These are phyloP conservation scores for Cylindrotheca closterium DNA, from an alignment of 108 stramenopile species.

Conservation along the genomic window DNA sequence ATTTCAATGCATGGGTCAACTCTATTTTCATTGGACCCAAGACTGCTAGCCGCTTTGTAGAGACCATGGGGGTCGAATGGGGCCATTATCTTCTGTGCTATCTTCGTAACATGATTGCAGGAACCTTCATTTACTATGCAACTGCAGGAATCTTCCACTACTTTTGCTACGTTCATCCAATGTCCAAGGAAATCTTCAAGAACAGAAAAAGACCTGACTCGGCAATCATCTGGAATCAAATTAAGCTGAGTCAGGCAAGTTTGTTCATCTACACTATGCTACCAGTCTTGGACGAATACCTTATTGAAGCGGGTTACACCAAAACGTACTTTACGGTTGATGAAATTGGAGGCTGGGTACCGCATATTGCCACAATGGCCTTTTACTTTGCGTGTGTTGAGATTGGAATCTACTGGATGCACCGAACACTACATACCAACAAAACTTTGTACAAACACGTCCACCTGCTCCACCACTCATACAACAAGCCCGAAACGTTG, in stretches of 20 bases:
- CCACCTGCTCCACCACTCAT: conserved; percentile 78
- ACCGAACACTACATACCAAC: conserved; percentile 86
- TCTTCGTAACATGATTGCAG: conserved; percentile 62
- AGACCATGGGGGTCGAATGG: conserved; percentile 28
- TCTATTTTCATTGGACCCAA: conserved; percentile 45
- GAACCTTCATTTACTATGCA: conserved; percentile 61
- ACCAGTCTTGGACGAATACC: conserved; percentile 77
- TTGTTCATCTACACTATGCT: conserved; percentile 72
- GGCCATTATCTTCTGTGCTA: conserved; percentile 65
- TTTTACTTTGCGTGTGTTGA: conserved; percentile 78
- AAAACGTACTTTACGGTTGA: conserved; percentile 58
- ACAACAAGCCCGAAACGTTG: conserved; percentile 81
- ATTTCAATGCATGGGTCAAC: conserved; percentile 70
- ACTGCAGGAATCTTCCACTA: conserved; percentile 61
- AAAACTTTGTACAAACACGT: conserved; percentile 87
- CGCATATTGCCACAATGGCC: conserved; percentile 45
- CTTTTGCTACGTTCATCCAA: conserved; percentile 60
- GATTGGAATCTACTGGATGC: conserved; percentile 89
- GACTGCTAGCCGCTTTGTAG: conserved; percentile 23
- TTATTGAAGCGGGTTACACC: conserved; percentile 82
- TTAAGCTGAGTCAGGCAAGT: conserved; percentile 68
- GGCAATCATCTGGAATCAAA: conserved; percentile 75
- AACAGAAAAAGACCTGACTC: conserved; percentile 41
- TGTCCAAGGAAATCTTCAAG: conserved; percentile 39
- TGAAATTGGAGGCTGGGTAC: conserved; percentile 77